Evolutionary conservation across 192 early-diverging fungal species (phyloP).

Genomic region (Radiomyces spectabilis): DNA sequence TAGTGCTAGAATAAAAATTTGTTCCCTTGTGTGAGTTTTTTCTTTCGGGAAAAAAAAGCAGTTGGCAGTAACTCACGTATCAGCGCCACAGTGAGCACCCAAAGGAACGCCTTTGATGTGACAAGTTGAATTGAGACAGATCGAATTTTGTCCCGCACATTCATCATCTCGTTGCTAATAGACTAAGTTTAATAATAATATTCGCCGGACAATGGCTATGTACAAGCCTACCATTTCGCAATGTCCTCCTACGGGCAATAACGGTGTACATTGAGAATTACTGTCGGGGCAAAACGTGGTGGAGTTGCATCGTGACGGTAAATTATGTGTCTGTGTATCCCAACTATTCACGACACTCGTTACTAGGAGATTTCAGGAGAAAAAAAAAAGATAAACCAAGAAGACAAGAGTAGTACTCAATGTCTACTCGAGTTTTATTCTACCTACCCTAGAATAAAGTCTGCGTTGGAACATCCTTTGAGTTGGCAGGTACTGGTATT

Average conservation of each 20-base stretch:
- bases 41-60: neutral
- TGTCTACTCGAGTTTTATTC: too few relatives aligned
- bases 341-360: slow-evolving; percentile 3
- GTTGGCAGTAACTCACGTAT: slow-evolving; percentile 11
- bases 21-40: neutral
- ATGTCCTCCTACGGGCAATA: neutral
- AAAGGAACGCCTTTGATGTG: slow-evolving; percentile 22
- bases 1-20: slow-evolving; percentile 1
- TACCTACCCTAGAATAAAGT: slow-evolving; percentile 26
- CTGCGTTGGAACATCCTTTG: slow-evolving; percentile 26
- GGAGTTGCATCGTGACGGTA: slow-evolving; percentile 18
- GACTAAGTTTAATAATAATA: neutral
- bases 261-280: slow-evolving; percentile 17
- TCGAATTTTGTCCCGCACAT: slow-evolving; percentile 13
- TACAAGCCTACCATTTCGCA: slow-evolving; percentile 20
- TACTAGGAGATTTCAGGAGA: neutral
- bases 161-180: slow-evolving; percentile 30
- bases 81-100: slow-evolving; percentile 17
- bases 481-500: slow-evolving; percentile 11
- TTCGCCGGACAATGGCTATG: neutral
- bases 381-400: neutral
- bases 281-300: slow-evolving; percentile 28
- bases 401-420: too few relatives aligned
- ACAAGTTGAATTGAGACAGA: slow-evolving; percentile 27
- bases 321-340: slow-evolving; percentile 1